Base-by-base conservation (phyloP, 2,329 filamentous ascomycete species). In the Ambrosiella xylebori region DNA sequence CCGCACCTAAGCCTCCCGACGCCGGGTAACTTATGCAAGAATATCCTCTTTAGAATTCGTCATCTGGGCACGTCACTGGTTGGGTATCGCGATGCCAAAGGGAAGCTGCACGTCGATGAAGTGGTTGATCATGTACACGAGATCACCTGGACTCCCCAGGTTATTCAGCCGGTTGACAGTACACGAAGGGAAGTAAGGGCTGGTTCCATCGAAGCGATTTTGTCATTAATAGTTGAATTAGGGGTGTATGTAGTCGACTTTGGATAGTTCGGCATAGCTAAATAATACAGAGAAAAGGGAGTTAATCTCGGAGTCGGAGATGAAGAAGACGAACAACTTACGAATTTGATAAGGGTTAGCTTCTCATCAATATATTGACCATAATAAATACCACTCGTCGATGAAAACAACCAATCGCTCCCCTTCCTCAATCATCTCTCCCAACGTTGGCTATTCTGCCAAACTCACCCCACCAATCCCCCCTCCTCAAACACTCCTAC, bases 341-440 rank as follows among this genome's bases (percentile, higher is more conserved):
- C 49, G 56, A 57, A 40, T 57, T 49, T 57, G 37, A 8, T 39
- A 40, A 15, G 19, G 7, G 39, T 51, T 19, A 57, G 56, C 12
- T 36, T 15, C n/a, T 35, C 7, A 7, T 41, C 37, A 47, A 17
- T 47, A 8, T 19, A 15, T 15, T 47, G 44, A 47, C n/a, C 2
- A 15, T 47, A 15, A 15, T 17, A 15, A 47, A 65, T 69, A 54
- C 71, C 71, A 12, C 84, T 55, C 12, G 52, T 52, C 83, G 67
- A 90, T 80, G 62, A 89, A 90, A 27, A 84, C 79, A 52, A 90
- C 69, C 1, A 91, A 72, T 13, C 85, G 76, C 7, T 76, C 85
- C 52, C 76, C 75, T 41, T 73, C 71, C 27, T 76, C 70, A 63
- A 90, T 85, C 60, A 91, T 68, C 15, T 76, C 67, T 64, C 81